These are phyloP conservation scores for Saturnispora quitensis DNA, from an alignment of 805 yeast genomes.

Conservation along the genomic window DNA sequence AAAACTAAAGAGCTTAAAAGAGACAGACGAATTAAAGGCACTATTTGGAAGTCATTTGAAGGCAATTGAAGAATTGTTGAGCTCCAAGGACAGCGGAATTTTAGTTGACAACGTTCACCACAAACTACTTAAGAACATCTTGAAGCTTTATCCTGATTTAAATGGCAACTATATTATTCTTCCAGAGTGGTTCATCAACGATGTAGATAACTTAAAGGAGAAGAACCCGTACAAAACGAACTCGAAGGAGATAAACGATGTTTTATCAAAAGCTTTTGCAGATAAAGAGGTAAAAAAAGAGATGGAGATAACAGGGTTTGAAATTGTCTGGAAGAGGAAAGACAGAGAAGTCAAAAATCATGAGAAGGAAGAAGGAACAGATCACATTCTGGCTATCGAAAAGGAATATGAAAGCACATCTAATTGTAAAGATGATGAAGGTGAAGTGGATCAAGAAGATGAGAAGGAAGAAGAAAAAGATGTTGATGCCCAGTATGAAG, in stretches of 20 bases:
- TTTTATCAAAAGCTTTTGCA: constrained; percentile 42
- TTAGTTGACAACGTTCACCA: constrained; percentile 10
- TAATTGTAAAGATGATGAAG: constrained; percentile 16
- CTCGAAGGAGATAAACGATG: constrained; percentile 35
- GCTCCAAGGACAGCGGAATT: neutral
- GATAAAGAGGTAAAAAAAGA: constrained; percentile 30
- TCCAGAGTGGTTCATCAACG: constrained; percentile 25
- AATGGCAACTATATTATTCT: constrained; percentile 19
- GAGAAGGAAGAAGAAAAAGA: constrained; percentile 15
- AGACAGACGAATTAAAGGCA: neutral
- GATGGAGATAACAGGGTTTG: constrained; percentile 6
- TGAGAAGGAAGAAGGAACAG: constrained; percentile 9
- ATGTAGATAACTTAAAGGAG: constrained; percentile 23
- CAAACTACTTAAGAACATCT: constrained; percentile 16
- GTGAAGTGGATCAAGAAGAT: constrained; percentile 10
- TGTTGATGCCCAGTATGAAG: constrained; percentile 9
- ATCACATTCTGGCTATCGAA: constrained; percentile 5
- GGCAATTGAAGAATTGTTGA: constrained; percentile 5
- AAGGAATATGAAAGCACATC: constrained; percentile 9
- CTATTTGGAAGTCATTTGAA: neutral
- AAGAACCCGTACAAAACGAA: constrained; percentile 32
- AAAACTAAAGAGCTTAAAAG: neutral
- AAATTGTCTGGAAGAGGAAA: constrained; percentile 5
- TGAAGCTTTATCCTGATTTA: constrained; percentile 9
- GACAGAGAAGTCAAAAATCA: constrained; percentile 15